Evolutionary conservation across 2,329 filamentous ascomycete species (phyloP).

Genomic region (Aspergillus oerlinghausenensis): DNA sequence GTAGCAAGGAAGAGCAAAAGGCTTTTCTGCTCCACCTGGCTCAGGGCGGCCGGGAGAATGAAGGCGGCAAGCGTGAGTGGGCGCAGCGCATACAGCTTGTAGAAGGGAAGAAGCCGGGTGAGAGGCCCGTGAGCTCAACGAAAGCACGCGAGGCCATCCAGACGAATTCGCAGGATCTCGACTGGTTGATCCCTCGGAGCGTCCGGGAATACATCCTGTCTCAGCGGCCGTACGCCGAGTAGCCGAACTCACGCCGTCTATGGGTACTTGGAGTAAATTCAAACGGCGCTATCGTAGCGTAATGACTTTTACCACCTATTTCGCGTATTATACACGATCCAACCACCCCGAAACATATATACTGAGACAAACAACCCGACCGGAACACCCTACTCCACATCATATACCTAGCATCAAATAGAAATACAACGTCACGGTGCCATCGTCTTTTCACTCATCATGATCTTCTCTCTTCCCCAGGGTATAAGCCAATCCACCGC

Average conservation of each 20-base stretch:
- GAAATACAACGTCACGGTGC: background rate
- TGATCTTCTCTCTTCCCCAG: constrained; percentile 38
- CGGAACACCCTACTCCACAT: background rate
- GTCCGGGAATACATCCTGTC: constrained; percentile 32
- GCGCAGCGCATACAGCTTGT: constrained; percentile 39
- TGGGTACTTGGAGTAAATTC: background rate
- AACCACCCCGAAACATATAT: background rate
- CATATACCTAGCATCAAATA: background rate
- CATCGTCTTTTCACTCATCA: constrained; percentile 26
- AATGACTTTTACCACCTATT: background rate
- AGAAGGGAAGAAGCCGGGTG: constrained; percentile 32
- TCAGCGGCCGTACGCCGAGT: constrained; percentile 27
- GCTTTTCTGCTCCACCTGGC: constrained; percentile 35
- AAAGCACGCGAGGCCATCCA: constrained; percentile 35
- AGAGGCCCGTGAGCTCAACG: constrained; percentile 41
- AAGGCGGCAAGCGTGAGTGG: constrained; percentile 41
- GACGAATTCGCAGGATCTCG: constrained; percentile 26
- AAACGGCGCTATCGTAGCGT: background rate
- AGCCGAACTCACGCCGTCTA: background rate
- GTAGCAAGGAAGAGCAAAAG: constrained; percentile 34
- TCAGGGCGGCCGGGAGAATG: constrained; percentile 31
- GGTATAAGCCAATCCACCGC: constrained; percentile 44
- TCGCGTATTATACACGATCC: background rate
- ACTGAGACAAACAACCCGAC: background rate
- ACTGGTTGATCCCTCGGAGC: constrained; percentile 31